Evolutionary conservation across 495 filamentous ascomycete genomes (phyloP).

Genomic region (Aspergillus ostianus): DNA sequence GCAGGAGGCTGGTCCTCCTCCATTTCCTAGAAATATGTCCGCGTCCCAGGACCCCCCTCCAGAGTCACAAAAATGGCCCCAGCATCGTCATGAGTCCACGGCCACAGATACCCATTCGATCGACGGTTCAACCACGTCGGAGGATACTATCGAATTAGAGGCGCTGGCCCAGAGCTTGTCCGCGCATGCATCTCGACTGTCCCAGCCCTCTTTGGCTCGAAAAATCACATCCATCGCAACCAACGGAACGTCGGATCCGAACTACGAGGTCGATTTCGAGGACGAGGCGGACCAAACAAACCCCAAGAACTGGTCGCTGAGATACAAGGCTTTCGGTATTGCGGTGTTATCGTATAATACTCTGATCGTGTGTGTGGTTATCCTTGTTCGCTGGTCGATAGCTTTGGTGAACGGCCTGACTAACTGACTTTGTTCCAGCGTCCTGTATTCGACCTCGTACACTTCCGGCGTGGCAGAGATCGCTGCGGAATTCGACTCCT

Average conservation of each 20-base stretch:
- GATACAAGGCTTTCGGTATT: slow-evolving; percentile 64
- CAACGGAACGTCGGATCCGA: slow-evolving; percentile 57
- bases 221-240: slow-evolving; percentile 56
- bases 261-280: slow-evolving; percentile 75
- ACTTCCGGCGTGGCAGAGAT: slow-evolving; percentile 23
- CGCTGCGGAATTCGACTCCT: slow-evolving; percentile 57
- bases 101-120: slow-evolving; percentile 28
- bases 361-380: slow-evolving; percentile 56
- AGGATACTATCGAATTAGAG: slow-evolving; percentile 28
- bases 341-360: slow-evolving; percentile 68
- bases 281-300: slow-evolving; percentile 62
- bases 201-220: slow-evolving; percentile 28
- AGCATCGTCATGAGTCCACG: slow-evolving; percentile 20
- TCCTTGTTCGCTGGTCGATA: not conserved
- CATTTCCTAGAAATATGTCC: slow-evolving; percentile 15
- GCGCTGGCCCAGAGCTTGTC: slow-evolving; percentile 31
- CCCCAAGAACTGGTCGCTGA: slow-evolving; percentile 72
- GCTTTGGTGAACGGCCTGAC: not conserved
- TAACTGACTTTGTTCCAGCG: slow-evolving; percentile 33
- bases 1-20: not conserved
- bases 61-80: slow-evolving; percentile 26
- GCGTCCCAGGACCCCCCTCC: slow-evolving; percentile 17
- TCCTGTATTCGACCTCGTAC: slow-evolving; percentile 77
- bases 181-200: slow-evolving; percentile 21
- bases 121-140: slow-evolving; percentile 28